Percentiles rank a stretch among this genome's conserved stretches.
Evolutionary conservation across 2,329 filamentous ascomycete species (phyloP).

Genomic region (Teratosphaeria viscida): DNA sequence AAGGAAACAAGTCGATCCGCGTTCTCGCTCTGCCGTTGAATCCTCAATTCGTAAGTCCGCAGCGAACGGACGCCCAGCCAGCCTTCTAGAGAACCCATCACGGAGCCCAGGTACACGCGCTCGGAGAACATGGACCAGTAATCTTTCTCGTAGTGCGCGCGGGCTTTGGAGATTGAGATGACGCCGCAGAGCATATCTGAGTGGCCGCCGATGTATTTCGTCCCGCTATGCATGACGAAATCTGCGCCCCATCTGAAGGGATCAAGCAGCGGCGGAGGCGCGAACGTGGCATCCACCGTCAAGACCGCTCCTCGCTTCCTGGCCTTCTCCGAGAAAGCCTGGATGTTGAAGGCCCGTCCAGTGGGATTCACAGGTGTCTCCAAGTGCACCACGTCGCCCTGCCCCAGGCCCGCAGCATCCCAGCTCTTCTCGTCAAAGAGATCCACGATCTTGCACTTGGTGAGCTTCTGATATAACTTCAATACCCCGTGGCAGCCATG

Average conservation of each 20-base stretch:
- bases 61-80: constrained; percentile 86
- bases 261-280: constrained; percentile 77
- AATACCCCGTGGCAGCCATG: constrained; percentile 90
- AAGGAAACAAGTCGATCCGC: constrained; percentile 61
- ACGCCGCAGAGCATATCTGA: constrained; percentile 88
- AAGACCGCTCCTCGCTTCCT: constrained; percentile 62
- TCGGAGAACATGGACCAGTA: constrained; percentile 53
- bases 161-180: constrained; percentile 48
- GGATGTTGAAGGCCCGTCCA: constrained; percentile 67
- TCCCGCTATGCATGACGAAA: constrained; percentile 82
- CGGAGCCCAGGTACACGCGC: constrained; percentile 64
- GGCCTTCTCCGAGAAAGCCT: constrained; percentile 60
- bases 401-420: constrained; percentile 51
- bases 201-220: constrained; percentile 94
- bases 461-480: constrained; percentile 60
- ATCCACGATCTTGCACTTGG: constrained; percentile 60
- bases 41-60: constrained; percentile 74
- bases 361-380: constrained; percentile 92
- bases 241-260: constrained; percentile 76
- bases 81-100: constrained; percentile 81
- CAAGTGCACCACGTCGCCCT: constrained; percentile 78
- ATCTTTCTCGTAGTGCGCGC: constrained; percentile 35
- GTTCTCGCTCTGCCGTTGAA: constrained; percentile 64
- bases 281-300: constrained; percentile 85
- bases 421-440: constrained; percentile 39